Evolutionary conservation across 352 stramenopile species (phyloP), one percentile per base, ranked within the genome.

Genomic region (Phytophthora syringae): DNA sequence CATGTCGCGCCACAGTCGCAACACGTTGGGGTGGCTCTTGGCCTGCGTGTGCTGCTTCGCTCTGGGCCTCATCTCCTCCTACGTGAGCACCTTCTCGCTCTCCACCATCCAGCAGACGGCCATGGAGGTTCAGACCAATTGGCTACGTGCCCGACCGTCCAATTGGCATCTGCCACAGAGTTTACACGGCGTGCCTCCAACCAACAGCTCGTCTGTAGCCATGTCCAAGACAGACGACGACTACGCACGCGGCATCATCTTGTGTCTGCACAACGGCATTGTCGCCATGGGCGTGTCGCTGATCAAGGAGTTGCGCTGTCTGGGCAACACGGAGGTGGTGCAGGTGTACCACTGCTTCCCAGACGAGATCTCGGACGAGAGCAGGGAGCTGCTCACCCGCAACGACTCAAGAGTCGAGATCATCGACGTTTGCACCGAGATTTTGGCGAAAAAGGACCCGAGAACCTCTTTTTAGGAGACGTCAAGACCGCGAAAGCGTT

Each of bases 381-480:
- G 60, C 6, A 48, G 59, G 6, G 58, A 64, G 28, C 43, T 88
- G 49, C 65, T 91, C n/a, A 72, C 70, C 11, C 50, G 47, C 16
- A 70, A 79, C 24, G 82, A 91, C 57, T 51, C 47, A 12, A 42
- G 56, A 1, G 52, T 91, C n/a, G 82, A 89, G 65, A 79, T 91
- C 63, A 60, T 92, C 32, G 83, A 92, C 57, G 80, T 87, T 36
- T 91, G 80, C 62, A 57, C 66, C 0, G 67, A 86, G 2, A 24
- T 82, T 15, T 18, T 88, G 32, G 52, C 61, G n/a, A 59, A n/a
- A 42, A 45, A n/a, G 62, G 55, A 12, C 21, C 45, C 0, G 66
- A 78, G 28, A 64, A 76, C 43, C 54, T 76, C 20, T 78, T 80
- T 34, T 20, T 60, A 3, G 52, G 58, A 32, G 32, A 78, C 12